Base-by-base conservation (phyloP, 78 protist genomes). In the Dictyostelium brefeldianum region DNA sequence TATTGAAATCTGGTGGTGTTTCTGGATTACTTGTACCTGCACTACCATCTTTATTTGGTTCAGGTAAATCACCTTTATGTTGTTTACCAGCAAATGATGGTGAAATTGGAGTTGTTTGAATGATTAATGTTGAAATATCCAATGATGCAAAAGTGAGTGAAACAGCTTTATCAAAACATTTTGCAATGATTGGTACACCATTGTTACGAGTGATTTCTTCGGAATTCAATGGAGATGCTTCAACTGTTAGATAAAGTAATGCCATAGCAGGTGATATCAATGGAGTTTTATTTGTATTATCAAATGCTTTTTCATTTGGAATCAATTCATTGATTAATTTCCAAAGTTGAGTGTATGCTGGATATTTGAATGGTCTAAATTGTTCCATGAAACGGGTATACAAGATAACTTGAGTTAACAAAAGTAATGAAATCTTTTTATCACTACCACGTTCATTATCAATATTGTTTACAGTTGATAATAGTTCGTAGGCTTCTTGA, bases 391-490 rank as follows among this genome's bases (percentile, higher is more conserved):
- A 91, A 50, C 98, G 67, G 25, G 81, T 50, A 89, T 77, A 97
- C 20, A 97, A 92, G n/a, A 97, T 96, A 3, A 93, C 54, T 69
- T 97, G 98, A 20, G 97, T 83, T 31, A 90, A 83, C 6, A 97
- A n/a, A 5, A 97, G 27, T 27, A 96, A 78, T 15, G 79, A 67
- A 48, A 95, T 92, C 79, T 81, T 85, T 73, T 75, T 80, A 69
- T 97, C 98, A 25, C 91, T 92, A 46, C 82, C 80, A n/a, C 96
- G 95, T 82, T 97, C 94, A 12, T 95, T 95, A 9, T 96, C 98
- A 15, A 97, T 93, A 74, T 96, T 96, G 89, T 97, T 96, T 89
- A 96, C 97, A 17, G 98, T 97, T 27, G 92, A 59, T 17, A 97
- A 83, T 25, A 89, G 62, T 10, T 46, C 91, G 81, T 96, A 96